These are phyloP conservation scores for Sinapis alba DNA, from an alignment of 441 rosid species.

Conservation along the genomic window DNA sequence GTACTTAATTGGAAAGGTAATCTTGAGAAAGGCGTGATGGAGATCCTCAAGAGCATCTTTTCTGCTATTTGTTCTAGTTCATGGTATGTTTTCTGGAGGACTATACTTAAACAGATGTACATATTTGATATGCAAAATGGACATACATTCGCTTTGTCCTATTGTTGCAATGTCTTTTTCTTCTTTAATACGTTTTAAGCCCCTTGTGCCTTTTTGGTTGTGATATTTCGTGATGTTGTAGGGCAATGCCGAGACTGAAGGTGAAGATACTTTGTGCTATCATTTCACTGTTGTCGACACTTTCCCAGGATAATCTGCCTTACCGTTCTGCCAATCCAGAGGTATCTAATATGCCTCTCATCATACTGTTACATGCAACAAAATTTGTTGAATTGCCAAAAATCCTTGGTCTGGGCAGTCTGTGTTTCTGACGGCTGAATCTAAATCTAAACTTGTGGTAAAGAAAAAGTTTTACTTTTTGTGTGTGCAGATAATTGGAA, in stretches of 20 bases:
- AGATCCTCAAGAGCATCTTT: slow-evolving; percentile 55
- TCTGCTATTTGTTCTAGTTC: slow-evolving; percentile 52
- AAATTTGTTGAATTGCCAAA: background rate
- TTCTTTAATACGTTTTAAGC: background rate
- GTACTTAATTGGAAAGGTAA: slow-evolving; percentile 51
- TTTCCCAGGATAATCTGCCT: slow-evolving; percentile 78
- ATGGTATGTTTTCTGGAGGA: slow-evolving; percentile 66
- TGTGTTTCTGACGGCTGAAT: slow-evolving; percentile 10
- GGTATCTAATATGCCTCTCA: slow-evolving; percentile 45
- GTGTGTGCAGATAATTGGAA: slow-evolving; percentile 57
- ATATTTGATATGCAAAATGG: slow-evolving; percentile 11
- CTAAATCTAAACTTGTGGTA: background rate
- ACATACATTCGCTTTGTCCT: background rate
- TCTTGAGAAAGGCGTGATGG: slow-evolving; percentile 50
- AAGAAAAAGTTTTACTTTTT: background rate
- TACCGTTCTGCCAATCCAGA: slow-evolving; percentile 53
- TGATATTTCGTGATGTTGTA: slow-evolving; percentile 35
- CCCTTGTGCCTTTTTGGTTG: slow-evolving; percentile 11
- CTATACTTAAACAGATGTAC: no score
- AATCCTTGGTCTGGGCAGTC: background rate
- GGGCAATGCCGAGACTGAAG: slow-evolving; percentile 66
- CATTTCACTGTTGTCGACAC: slow-evolving; percentile 61
- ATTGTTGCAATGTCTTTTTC: background rate
- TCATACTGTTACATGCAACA: slow-evolving; percentile 8
- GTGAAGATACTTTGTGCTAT: slow-evolving; percentile 57